Evolutionary conservation across 2,329 filamentous ascomycete genomes (phyloP).

Genomic region (Nannizzia gypsea): DNA sequence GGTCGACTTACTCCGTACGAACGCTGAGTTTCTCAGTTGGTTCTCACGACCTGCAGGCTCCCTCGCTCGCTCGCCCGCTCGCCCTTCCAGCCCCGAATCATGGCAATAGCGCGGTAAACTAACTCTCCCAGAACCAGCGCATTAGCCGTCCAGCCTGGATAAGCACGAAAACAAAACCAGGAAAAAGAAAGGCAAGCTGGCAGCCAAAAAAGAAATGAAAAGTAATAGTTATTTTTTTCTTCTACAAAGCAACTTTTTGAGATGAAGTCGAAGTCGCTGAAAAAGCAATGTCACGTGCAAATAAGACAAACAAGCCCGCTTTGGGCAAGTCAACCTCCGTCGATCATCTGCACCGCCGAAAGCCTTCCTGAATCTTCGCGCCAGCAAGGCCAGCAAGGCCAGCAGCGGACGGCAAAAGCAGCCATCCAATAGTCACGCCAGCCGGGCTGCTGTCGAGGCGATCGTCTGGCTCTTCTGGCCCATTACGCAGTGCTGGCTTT

Average conservation of each 20-base stretch:
- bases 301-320: conserved; percentile 8
- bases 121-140: not conserved
- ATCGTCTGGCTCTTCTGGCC: conserved; percentile 9
- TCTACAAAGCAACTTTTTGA: not conserved
- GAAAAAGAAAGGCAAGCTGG: conserved; percentile 1
- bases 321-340: not conserved
- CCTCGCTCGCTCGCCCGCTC: not conserved
- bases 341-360: not conserved
- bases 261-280: not conserved
- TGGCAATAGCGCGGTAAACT: not conserved
- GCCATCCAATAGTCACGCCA: conserved; percentile 7
- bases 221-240: not conserved
- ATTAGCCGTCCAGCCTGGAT: not conserved
- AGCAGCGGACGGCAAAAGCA: conserved; percentile 3
- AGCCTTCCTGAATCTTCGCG: not conserved
- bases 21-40: not conserved
- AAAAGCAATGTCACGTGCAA: conserved; percentile 1
- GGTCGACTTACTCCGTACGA: not conserved
- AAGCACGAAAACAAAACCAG: not conserved
- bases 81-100: not conserved
- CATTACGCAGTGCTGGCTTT: not conserved
- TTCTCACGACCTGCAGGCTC: not conserved
- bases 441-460: conserved; percentile 6
- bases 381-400: conserved; percentile 6
- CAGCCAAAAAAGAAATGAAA: conserved; percentile 2